Evolutionary conservation across 768 basidiomycete genomes (phyloP).

Genomic region (Kwoniella sp.): DNA sequence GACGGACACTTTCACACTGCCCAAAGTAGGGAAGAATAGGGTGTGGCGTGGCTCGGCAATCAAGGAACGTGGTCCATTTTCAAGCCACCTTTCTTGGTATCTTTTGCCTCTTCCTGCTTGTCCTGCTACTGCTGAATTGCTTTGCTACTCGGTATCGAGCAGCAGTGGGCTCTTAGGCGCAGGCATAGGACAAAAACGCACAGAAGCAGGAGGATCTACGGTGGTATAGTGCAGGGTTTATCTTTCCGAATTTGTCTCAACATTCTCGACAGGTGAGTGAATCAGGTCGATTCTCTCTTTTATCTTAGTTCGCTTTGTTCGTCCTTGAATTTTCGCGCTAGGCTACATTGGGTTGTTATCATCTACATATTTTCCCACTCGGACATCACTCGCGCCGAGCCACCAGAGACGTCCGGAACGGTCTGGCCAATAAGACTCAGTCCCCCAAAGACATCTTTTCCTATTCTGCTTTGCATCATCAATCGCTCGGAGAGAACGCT

Average conservation of each 20-base stretch:
- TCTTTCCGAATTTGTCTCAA: neutral
- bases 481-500: neutral
- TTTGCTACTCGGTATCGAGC: neutral
- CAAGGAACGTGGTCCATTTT: neutral
- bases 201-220: neutral
- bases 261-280: neutral
- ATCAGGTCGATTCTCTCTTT: neutral
- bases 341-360: neutral
- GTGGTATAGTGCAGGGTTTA: too few species aligned
- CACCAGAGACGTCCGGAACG: neutral
- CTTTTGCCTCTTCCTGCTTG: neutral
- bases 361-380: neutral
- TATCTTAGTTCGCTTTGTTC: neutral
- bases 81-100: constrained; percentile 1
- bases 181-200: neutral
- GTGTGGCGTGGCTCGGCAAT: neutral
- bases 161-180: neutral
- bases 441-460: neutral
- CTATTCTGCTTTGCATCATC: neutral
- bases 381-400: neutral
- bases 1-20: neutral
- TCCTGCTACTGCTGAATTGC: neutral
- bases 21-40: neutral
- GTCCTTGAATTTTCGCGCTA: neutral
- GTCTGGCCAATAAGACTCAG: neutral